A percentile compares a stretch with the other conserved stretches of the same genome.
phyloP scores from a whole-genome alignment of 2,329 filamentous ascomycete species.

The Aspergillus uvarum region DNA sequence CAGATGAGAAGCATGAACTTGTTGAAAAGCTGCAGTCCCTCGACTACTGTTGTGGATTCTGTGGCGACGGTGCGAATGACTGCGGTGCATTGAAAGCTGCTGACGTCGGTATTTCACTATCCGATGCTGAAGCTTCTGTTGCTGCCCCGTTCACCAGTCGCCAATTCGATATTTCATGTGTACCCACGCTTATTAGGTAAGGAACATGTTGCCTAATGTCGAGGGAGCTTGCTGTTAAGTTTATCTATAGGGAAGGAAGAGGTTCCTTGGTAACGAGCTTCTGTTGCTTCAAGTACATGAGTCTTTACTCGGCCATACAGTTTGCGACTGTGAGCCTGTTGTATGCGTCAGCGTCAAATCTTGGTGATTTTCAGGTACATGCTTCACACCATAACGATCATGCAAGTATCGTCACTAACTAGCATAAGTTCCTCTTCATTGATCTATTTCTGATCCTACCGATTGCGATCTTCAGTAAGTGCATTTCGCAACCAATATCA shows the following conservation, averaged over 20 bases:
- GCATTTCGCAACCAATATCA: background rate
- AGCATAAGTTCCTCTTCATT: conserved; percentile 77
- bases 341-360: conserved; percentile 87
- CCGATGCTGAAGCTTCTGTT: conserved; percentile 94
- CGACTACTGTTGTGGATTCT: conserved; percentile 93
- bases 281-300: conserved; percentile 99
- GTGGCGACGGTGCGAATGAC: conserved; percentile 95
- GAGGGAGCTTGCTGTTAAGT: conserved; percentile 16
- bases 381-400: background rate
- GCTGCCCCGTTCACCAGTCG: conserved; percentile 97
- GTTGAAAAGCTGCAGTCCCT: conserved; percentile 97
- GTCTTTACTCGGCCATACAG: conserved; percentile 97
- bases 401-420: conserved; percentile 1
- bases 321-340: conserved; percentile 97
- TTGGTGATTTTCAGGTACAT: conserved; percentile 87
- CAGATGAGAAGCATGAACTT: conserved; percentile 96
- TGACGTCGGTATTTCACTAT: conserved; percentile 94
- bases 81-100: conserved; percentile 95
- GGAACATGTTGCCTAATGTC: conserved; percentile 15
- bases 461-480: conserved; percentile 87
- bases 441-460: conserved; percentile 89
- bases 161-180: conserved; percentile 94
- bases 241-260: conserved; percentile 70
- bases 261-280: conserved; percentile 97
- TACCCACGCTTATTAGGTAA: conserved; percentile 83